A percentile compares a stretch with the other conserved stretches of the same genome.
Evolutionary conservation across 2,329 filamentous ascomycete species (phyloP).

Genomic region (Sporothrix luriei): DNA sequence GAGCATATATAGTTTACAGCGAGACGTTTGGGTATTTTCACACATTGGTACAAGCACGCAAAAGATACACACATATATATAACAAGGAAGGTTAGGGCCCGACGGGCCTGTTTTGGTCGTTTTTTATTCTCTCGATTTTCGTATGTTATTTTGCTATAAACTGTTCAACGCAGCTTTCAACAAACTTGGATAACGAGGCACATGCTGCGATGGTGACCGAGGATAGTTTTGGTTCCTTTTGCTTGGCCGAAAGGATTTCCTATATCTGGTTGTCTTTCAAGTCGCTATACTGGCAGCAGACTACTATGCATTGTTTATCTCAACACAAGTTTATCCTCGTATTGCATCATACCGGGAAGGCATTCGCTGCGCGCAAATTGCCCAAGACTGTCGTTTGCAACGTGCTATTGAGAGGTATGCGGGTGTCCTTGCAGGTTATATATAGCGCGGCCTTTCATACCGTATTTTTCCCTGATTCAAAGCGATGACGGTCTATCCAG

Average conservation of each 20-base stretch:
- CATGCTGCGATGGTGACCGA: background rate
- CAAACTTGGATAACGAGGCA: background rate
- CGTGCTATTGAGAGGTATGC: background rate
- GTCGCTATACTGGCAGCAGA: background rate
- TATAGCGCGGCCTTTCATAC: background rate
- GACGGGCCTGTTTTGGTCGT: background rate
- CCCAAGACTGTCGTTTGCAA: background rate
- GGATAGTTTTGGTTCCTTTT: background rate
- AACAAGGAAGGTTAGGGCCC: background rate
- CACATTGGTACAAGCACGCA: background rate
- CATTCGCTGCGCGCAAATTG: background rate
- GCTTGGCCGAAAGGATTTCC: background rate
- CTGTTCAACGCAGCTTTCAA: background rate
- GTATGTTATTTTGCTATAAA: background rate
- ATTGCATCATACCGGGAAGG: background rate
- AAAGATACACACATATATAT: constrained; percentile 11
- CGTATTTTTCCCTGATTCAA: background rate
- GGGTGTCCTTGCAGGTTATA: background rate
- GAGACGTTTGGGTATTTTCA: constrained; percentile 14
- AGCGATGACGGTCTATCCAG: too few relatives aligned
- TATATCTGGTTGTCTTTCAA: too few relatives aligned
- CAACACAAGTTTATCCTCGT: background rate
- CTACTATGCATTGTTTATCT: background rate
- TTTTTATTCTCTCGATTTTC: background rate
- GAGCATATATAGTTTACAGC: background rate